These are phyloP conservation scores for Schizothecium vesticola DNA, from an alignment of 495 filamentous ascomycete genomes.

Conservation along the genomic window DNA sequence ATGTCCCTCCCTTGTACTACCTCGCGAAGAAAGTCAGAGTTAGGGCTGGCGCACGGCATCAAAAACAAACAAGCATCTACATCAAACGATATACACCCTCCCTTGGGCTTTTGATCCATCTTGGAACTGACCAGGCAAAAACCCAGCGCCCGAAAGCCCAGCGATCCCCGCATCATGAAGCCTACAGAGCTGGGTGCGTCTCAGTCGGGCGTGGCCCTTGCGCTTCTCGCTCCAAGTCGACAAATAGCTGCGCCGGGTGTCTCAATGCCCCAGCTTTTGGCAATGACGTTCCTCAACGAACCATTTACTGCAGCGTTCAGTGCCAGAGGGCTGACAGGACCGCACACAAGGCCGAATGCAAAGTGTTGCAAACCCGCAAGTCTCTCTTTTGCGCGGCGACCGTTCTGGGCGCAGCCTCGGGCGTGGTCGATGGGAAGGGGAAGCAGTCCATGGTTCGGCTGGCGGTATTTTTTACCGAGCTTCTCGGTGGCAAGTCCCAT, in stretches of 20 bases:
- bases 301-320: background rate
- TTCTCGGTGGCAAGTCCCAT: background rate
- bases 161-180: constrained; percentile 15
- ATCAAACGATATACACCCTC: too few relatives aligned
- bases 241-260: constrained; percentile 2
- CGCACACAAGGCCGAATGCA: constrained; percentile 3
- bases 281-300: background rate
- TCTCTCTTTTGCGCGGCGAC: background rate
- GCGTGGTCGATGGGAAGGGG: background rate
- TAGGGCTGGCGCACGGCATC: too few relatives aligned
- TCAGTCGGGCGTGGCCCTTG: background rate
- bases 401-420: background rate
- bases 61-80: too few relatives aligned
- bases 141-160: too few relatives aligned
- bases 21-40: too few relatives aligned
- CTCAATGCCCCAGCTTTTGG: constrained; percentile 1
- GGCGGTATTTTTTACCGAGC: background rate
- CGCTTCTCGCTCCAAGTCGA: constrained; percentile 1
- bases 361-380: constrained; percentile 3
- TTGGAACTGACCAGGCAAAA: too few relatives aligned
- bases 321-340: constrained; percentile 3
- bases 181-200: background rate
- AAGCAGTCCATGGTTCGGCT: background rate
- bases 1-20: too few relatives aligned
- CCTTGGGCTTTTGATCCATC: too few relatives aligned